Evolutionary conservation across 2,329 filamentous ascomycete species (phyloP), one percentile per base, ranked within the genome.

Genomic region (Microcera coccophila): DNA sequence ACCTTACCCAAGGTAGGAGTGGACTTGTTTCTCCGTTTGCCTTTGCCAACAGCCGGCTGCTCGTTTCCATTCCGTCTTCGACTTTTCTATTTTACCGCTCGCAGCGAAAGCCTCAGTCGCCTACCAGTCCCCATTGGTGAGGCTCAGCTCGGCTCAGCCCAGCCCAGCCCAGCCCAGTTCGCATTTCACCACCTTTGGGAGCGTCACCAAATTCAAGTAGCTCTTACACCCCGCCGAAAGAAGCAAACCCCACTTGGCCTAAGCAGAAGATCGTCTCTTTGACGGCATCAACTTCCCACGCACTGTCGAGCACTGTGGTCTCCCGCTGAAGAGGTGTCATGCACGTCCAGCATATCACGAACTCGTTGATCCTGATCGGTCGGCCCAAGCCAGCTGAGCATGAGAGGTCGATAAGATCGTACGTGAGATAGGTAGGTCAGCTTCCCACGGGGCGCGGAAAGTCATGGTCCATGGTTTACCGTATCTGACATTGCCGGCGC

Each of bases 301-400:
- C 15, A 18, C 33, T 35, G 15, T 18, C 16, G 33, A 14, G 29
- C 45, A 47, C 45, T 47, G 45, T 47, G 45, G 31, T n/a, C 38
- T 31, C 26, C 21, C 32, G 19, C 36, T 18, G 24, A 24, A 19
- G 22, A 24, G 28, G 19, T 21, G 32, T 40, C 42, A 44, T 47
- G 38, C 35, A 44, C 36, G 28, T 39, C 35, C n/a, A 19, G 34
- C 34, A 34, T 41, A 37, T 39, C 38, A 37, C 34, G 37, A 38
- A 38, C 21, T 40, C 31, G 8, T 9, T 35, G 16, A 35, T 16
- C n/a, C 9, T 19, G 16, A 19, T 35, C 33, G 16, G 33, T 35
- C 33, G 20, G 33, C 18, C 33, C 33, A 17, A 19, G 33, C 17
- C 33, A 35, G 33, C 33, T 19, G 16, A 35, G 18, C 15, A 20